A percentile compares a stretch with the other conserved stretches of the same genome.
These are phyloP conservation scores for Vickermania ingenoplastis DNA, from an alignment of 208 protist genomes.

Conservation along the genomic window DNA sequence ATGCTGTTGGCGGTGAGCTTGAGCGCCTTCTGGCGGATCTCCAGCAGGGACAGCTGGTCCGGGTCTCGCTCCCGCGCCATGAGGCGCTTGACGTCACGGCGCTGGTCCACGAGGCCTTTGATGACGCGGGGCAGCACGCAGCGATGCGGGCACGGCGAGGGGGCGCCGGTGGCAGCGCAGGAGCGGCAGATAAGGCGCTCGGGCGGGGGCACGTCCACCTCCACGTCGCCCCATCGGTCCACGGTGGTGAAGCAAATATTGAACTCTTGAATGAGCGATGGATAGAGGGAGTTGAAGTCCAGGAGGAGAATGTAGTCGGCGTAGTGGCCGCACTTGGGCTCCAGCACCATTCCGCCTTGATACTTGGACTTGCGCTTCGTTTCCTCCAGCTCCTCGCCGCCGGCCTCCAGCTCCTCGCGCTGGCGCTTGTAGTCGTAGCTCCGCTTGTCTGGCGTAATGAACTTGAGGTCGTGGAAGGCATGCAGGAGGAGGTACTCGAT, in stretches of 20 bases:
- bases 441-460: slow-evolving; percentile 93
- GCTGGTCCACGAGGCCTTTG: slow-evolving; percentile 88
- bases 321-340: slow-evolving; percentile 98
- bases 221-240: slow-evolving; percentile 25
- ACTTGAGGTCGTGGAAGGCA: slow-evolving; percentile 91
- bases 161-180: slow-evolving; percentile 43
- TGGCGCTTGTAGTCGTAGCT: slow-evolving; percentile 36
- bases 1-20: slow-evolving; percentile 99
- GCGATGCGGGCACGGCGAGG: slow-evolving; percentile 76
- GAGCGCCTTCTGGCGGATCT: slow-evolving; percentile 96
- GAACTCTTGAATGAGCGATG: slow-evolving; percentile 99
- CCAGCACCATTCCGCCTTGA: slow-evolving; percentile 93
- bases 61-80: slow-evolving; percentile 88
- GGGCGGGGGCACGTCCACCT: slow-evolving; percentile 48
- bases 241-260: slow-evolving; percentile 99
- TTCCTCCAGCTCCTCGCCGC: slow-evolving; percentile 54
- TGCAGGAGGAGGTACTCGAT: slow-evolving; percentile 99
- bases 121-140: slow-evolving; percentile 94
- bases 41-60: slow-evolving; percentile 73
- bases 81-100: slow-evolving; percentile 91
- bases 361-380: slow-evolving; percentile 86
- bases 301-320: slow-evolving; percentile 98
- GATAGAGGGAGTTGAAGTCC: slow-evolving; percentile 99
- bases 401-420: slow-evolving; percentile 17
- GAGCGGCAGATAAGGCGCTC: slow-evolving; percentile 67